Base-by-base conservation (phyloP, 2,329 filamentous ascomycete genomes). In the Lachnellula willkommii region DNA sequence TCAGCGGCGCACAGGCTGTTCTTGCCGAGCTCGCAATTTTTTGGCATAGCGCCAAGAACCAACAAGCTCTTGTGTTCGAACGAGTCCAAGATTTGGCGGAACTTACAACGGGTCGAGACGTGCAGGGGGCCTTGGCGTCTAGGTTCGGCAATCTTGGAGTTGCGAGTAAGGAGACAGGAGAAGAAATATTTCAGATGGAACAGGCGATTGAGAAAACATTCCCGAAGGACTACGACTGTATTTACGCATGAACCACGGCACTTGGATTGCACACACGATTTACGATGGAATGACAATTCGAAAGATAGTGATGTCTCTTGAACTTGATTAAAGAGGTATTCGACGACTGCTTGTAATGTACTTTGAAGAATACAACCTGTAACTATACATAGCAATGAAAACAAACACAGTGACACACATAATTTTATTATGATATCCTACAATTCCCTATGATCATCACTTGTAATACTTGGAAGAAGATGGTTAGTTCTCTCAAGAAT, bases 41-140 rank as follows among this genome's bases (percentile, higher is more conserved):
- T 60, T 89, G 86, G 86, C 77, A 79, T 43, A 81, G 79, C 55
- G 79, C 80, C 2, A 72, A 74, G 40, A 71, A 72, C 22, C 77
- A 85, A 52, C 74, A 66, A 47, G 58, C 53, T 1, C 47, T 60
- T 24, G 49, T 69, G 7, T 46, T 54, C 37, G 63, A 64, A 40
- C 63, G 68, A 11, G 52, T 68, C 17, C 37, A 55, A 32, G 62
- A 65, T 45, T 28, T 63, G 40, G 52, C 53, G 5, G 60, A 63
- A 24, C 37, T 63, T 22, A 52, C 45, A 14, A 54, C 43, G 36
- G 55, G 42, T 17, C 46, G 54, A 14, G 50, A 53, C 2, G 57
- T 60, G 35, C 35, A 46, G n/a, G 52, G 56, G 20, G 43, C 32
- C n/a, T 46, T 56, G 22, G 54, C 47, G 26, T 61, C 56, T 47